These are phyloP conservation scores for Dichotomopilus funicola DNA, from an alignment of 2,329 filamentous ascomycete genomes.

Conservation along the genomic window DNA sequence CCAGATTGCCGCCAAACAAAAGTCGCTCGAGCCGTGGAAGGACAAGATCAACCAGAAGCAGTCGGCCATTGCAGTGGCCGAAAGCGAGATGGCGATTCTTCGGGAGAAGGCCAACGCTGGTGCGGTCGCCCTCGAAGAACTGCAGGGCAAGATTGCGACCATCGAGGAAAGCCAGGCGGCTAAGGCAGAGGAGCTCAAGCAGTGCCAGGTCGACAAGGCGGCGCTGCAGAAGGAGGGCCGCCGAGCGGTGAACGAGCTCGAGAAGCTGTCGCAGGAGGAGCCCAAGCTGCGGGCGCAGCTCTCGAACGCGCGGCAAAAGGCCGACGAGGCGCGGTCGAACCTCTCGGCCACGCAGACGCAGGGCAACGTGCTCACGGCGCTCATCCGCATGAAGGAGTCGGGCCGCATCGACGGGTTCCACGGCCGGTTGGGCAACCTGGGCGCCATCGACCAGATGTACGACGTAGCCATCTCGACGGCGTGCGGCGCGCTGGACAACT, in stretches of 20 bases:
- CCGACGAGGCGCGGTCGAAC: constrained; percentile 88
- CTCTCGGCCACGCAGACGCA: constrained; percentile 86
- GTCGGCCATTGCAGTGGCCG: constrained; percentile 86
- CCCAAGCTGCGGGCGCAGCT: constrained; percentile 77
- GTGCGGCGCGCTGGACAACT: constrained; percentile 84
- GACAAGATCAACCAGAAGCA: constrained; percentile 96
- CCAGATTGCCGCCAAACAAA: constrained; percentile 86
- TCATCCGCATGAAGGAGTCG: constrained; percentile 93
- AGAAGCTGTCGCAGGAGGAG: constrained; percentile 68
- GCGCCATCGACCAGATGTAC: constrained; percentile 87
- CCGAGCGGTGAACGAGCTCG: constrained; percentile 65
- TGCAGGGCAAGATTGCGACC: constrained; percentile 67
- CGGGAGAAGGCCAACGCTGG: constrained; percentile 84
- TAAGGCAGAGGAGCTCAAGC: constrained; percentile 69
- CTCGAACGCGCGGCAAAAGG: constrained; percentile 86
- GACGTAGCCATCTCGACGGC: constrained; percentile 98
- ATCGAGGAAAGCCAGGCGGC: constrained; percentile 65
- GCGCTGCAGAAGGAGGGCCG: constrained; percentile 68
- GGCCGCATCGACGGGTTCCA: constrained; percentile 97
- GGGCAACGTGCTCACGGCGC: constrained; percentile 80
- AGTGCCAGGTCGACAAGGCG: constrained; percentile 65
- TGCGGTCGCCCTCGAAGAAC: constrained; percentile 74
- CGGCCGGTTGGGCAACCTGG: constrained; percentile 87
- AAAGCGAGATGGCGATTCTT: constrained; percentile 89
- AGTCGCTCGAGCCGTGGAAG: constrained; percentile 90